Evolutionary conservation across 2,329 filamentous ascomycete genomes (phyloP), one percentile per base, ranked within the genome.

Genomic region (Aplosporella prunicola): DNA sequence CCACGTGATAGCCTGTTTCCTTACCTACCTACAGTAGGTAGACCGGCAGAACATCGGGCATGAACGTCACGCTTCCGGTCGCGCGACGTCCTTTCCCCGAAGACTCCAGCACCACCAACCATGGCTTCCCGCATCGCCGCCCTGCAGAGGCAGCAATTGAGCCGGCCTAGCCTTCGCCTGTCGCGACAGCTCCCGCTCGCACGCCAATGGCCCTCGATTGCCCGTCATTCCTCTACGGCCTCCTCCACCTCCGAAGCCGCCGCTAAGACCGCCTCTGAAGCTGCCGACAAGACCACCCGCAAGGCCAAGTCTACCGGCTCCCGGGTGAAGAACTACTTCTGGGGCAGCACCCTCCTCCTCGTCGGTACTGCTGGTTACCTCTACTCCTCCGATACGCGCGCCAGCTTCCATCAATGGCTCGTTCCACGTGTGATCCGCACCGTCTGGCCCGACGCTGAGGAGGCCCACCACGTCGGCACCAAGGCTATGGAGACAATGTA

Each of bases 401-500:
- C 69, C 5, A 64, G 66, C 47, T 51, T 72, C 16, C 70, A 74
- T 51, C 58, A 65, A 57, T 72, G 66, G 56, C 54, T 70, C 13
- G 57, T 69, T 13, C 62, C 82, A 2, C 82, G 73, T 0, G 53
- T 78, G 13, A 55, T 91, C 4, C 78, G 84, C 33, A 61, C 69
- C 35, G 41, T 83, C 41, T 81, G 76, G 57, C 71, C 80, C 4
- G 83, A 91, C 50, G 82, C 82, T 41, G 91, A 98, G 60, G 86
- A 93, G 25, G 91, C 89, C n/a, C 91, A 98, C 57, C 80, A 93
- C 52, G 68, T 72, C 15, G 83, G 84, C 34, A 86, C 84, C 3
- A 64, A 70, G 24, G 68, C 76, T 5, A 66, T 98, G 52, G 82
- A 83, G 61, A 63, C 66, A 1, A 70, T 94, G 13, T 82, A 91